Base-by-base conservation (phyloP, 2,329 filamentous ascomycete genomes). In the Aspergillus bombycis region DNA sequence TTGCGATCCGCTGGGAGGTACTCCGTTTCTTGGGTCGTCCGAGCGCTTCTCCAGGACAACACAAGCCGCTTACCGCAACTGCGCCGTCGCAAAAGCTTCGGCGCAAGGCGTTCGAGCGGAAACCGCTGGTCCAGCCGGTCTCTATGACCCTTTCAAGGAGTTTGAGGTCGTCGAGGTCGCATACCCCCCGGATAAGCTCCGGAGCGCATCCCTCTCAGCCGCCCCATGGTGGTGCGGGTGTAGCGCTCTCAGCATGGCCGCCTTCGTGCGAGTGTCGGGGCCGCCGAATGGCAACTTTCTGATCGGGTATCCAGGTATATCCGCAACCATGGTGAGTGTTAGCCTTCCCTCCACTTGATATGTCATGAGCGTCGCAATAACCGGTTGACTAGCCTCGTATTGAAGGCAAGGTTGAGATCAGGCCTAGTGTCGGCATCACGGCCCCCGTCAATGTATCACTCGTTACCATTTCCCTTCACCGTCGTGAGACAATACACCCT, bases 251-350 rank as follows among this genome's bases (percentile, higher is more conserved):
- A 84, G 79, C 72, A 89, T 89, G 84, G 86, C 90, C 80, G 91
- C 91, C 78, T 92, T 92, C 80, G 95, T 99, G 83, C 91, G 95
- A 86, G 93, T 99, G 81, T 96, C 93, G 71, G 95, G 95, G 77
- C 94, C 94, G 77, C 94, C 95, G 72, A 99, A 99, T 82, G 95
- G 93, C 81, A 95, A 92, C 81, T 97, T 97, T 77, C 86, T 98
- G 68, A 93, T 98, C 71, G 95, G 95, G 72, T 99, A 98, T 80
- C 95, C 95, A 61, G 95, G 95, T 71, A 98, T 99, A 79, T 97
- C 94, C 61, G 95, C 95, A 74, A 99, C 95, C 43, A 81, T 97
- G 87, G 94, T 97, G 86, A 81, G 92, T 88, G 32, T 57, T 62
- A 63, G 61, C 58, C 54, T 60, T 21, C 16, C 43, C 48, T 28